Evolutionary conservation across 495 filamentous ascomycete genomes (phyloP), one percentile per base, ranked within the genome.

Genomic region (Penicillium dipodomyicola): DNA sequence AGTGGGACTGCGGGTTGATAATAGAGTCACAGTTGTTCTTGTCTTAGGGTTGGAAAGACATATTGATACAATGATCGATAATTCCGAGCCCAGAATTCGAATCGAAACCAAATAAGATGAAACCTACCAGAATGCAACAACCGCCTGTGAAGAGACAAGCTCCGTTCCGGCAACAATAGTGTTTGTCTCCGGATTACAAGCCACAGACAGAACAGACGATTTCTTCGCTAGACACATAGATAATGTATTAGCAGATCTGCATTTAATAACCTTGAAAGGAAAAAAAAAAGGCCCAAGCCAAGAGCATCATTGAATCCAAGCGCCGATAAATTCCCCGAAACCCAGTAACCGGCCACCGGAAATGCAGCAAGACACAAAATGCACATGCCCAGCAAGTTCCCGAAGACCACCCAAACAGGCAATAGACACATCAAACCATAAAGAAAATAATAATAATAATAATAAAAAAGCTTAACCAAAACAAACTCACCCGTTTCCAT

Each of bases 81-180:
- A 27, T n/a, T 14, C 23, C 15, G 22, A 14, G 12, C 7, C 5
- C 5, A 43, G 41, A 0, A n/a, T 47, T 30, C 9, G 20, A 4
- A 30, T 30, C 5, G 19, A 25, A 49, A 23, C 32, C 3, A 1
- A 49, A 25, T 46, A 29, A 19, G 43, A 35, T 54, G 23, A 39
- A 27, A 62, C 65, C 64, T 72, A 90, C 91, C 90, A 96, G 59
- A 95, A 75, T 49, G 85, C 67, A 46, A 96, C 85, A 43, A 84
- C 79, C 15, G 89, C 88, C 67, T 89, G 83, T 27, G 83, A 83
- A 37, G 90, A 84, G 14, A 79, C 81, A 27, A 94, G 73, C 68
- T 96, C 92, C 8, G 88, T 91, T 9, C 93, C 93, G 25, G 85
- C 87, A 29, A 84, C 89, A 12, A 96, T 67, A 11, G 79, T 72